phyloP scores from a whole-genome alignment of 768 basidiomycete genomes.

The Hypsizygus marmoreus region DNA sequence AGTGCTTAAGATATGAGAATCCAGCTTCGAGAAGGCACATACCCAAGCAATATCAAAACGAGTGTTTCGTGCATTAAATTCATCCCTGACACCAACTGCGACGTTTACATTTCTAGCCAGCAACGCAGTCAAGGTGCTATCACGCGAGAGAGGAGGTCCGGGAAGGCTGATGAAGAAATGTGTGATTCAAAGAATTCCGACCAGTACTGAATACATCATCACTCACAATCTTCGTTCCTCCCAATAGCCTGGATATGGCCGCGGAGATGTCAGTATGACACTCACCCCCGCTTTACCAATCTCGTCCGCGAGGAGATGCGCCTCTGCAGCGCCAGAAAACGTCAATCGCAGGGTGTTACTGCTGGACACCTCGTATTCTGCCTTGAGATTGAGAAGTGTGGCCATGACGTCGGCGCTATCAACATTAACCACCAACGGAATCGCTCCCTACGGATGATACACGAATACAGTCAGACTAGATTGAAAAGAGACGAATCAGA shows the following conservation, averaged over 20 bases:
- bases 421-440: constrained; percentile 67
- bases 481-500: constrained; percentile 26
- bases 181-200: too few species aligned
- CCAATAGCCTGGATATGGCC: constrained; percentile 70
- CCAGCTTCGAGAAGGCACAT: constrained; percentile 9
- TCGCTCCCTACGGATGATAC: constrained; percentile 42
- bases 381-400: constrained; percentile 61
- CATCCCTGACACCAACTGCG: constrained; percentile 58
- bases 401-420: constrained; percentile 79
- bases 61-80: constrained; percentile 66
- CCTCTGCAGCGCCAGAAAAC: constrained; percentile 62
- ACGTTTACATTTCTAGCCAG: constrained; percentile 64
- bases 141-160: constrained; percentile 66
- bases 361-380: constrained; percentile 43
- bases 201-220: too few species aligned
- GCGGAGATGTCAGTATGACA: constrained; percentile 65
- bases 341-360: constrained; percentile 42
- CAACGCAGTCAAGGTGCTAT: constrained; percentile 56
- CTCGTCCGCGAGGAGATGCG: constrained; percentile 62
- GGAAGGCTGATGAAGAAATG: constrained; percentile 44
- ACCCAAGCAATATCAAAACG: constrained; percentile 69
- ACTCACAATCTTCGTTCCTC: constrained; percentile 63
- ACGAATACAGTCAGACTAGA: constrained; percentile 19
- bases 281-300: constrained; percentile 63
- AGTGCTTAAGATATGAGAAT: not conserved